Conservation (phyloP, 345 rosid genomes). For the Ceriops decandra region DNA sequence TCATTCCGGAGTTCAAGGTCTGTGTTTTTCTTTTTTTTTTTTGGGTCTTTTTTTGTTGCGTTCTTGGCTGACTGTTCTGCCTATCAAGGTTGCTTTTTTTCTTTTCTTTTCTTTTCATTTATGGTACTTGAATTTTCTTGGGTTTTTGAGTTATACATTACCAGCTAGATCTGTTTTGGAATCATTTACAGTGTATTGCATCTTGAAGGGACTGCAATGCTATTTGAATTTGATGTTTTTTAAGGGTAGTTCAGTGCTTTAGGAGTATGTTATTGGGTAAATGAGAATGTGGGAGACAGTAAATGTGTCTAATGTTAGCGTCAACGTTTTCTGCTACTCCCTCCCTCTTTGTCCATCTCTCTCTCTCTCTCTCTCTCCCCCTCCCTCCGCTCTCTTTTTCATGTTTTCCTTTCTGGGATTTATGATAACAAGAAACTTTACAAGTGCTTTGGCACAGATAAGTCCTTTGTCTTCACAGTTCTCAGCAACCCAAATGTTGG, state of each 20-base stretch:
- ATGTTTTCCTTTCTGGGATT: not conserved
- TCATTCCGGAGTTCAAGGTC: constrained; percentile 99
- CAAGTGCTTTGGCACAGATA: not conserved
- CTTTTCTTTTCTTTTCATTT: too few relatives aligned
- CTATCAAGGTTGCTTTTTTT: constrained; percentile 49
- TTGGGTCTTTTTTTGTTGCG: not conserved
- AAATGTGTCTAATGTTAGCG: not conserved
- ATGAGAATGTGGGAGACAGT: not conserved
- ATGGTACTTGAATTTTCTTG: not conserved
- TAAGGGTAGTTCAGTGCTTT: not conserved
- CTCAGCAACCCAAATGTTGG: not conserved
- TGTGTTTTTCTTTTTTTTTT: constrained; percentile 4
- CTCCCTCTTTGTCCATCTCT: too few relatives aligned
- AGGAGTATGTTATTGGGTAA: not conserved
- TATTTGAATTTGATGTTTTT: not conserved
- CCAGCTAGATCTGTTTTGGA: not conserved
- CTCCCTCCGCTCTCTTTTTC: too few relatives aligned
- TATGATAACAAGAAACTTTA: not conserved
- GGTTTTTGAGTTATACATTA: not conserved
- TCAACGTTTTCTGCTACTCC: not conserved
- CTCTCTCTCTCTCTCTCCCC: too few relatives aligned
- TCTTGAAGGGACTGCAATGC: not conserved
- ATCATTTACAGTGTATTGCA: not conserved
- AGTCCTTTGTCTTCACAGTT: not conserved
- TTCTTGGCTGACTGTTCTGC: not conserved